These are phyloP conservation scores for Sporobolus alterniflorus DNA, from an alignment of 202 grass and related monocot species.

Conservation along the genomic window DNA sequence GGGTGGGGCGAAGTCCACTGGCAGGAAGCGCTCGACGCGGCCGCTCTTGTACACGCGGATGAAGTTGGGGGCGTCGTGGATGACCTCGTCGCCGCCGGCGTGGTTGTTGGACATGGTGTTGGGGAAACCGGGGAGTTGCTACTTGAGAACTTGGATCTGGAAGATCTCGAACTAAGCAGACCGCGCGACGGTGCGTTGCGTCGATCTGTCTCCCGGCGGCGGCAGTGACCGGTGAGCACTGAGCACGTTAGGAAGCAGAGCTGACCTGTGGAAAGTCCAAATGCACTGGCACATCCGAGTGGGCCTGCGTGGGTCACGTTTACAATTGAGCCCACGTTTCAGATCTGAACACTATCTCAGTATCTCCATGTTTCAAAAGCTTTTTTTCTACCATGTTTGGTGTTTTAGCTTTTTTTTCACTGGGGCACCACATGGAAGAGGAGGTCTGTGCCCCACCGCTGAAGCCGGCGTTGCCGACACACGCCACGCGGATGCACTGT, in stretches of 20 bases:
- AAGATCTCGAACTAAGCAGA: not conserved
- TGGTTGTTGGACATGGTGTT: slow-evolving; percentile 26
- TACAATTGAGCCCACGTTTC: not conserved
- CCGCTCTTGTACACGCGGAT: slow-evolving; percentile 76
- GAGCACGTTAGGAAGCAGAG: too few relatives aligned
- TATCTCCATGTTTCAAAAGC: too few relatives aligned
- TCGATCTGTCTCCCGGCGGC: not conserved
- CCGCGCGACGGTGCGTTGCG: not conserved
- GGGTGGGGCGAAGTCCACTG: slow-evolving; percentile 51
- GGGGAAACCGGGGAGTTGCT: slow-evolving; percentile 1
- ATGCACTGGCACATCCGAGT: too few relatives aligned
- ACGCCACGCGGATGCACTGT: too few relatives aligned
- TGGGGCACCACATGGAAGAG: too few relatives aligned
- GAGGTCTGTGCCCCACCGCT: too few relatives aligned
- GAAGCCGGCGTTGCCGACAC: too few relatives aligned
- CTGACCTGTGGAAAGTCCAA: too few relatives aligned
- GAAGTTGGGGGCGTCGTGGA: slow-evolving; percentile 64
- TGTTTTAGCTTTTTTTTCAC: too few relatives aligned
- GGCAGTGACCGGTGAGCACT: not conserved
- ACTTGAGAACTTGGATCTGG: not conserved
- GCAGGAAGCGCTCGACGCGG: slow-evolving; percentile 73
- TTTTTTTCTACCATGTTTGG: too few relatives aligned
- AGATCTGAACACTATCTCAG: too few relatives aligned
- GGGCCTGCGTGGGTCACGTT: too few relatives aligned
- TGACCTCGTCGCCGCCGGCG: slow-evolving; percentile 44